Percentiles rank a stretch among this genome's conserved stretches.
These are phyloP conservation scores for Botrytis porri DNA, from an alignment of 2,329 filamentous ascomycete species.

Conservation along the genomic window DNA sequence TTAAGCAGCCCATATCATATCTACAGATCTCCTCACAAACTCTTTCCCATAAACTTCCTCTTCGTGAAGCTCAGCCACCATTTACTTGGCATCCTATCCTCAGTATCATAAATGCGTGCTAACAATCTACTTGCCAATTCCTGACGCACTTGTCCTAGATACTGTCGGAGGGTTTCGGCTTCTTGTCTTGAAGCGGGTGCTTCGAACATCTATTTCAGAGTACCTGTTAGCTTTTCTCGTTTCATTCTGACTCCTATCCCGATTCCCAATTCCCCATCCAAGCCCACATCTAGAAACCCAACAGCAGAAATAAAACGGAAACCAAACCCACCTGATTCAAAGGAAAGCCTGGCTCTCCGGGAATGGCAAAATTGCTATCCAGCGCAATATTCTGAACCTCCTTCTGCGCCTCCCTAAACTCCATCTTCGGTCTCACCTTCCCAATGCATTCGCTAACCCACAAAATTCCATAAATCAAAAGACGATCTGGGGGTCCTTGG, in stretches of 20 bases:
- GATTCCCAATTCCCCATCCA: background rate
- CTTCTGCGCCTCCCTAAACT: slow-evolving; percentile 59
- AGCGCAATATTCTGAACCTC: slow-evolving; percentile 87
- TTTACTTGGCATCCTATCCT: slow-evolving; percentile 63
- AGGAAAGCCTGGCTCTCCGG: slow-evolving; percentile 88
- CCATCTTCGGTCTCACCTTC: slow-evolving; percentile 77
- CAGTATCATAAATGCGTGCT: slow-evolving; percentile 79
- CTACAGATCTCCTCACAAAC: slow-evolving; percentile 50
- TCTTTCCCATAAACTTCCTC: slow-evolving; percentile 99
- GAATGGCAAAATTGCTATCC: slow-evolving; percentile 89
- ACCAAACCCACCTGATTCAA: slow-evolving; percentile 71
- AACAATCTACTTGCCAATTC: slow-evolving; percentile 82
- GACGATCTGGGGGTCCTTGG: slow-evolving; percentile 88
- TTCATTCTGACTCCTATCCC: background rate
- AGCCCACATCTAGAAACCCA: background rate
- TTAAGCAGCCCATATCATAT: background rate
- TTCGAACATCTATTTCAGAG: slow-evolving; percentile 71
- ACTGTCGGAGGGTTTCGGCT: slow-evolving; percentile 83
- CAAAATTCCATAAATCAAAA: slow-evolving; percentile 94
- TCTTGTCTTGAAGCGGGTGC: slow-evolving; percentile 82
- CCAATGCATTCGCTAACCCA: slow-evolving; percentile 87
- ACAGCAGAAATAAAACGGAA: background rate
- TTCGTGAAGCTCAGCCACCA: slow-evolving; percentile 99
- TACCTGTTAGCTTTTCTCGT: background rate
- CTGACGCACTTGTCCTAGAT: slow-evolving; percentile 88